These are phyloP conservation scores for Lentinula lateritia DNA, from an alignment of 768 basidiomycete genomes.

Conservation along the genomic window DNA sequence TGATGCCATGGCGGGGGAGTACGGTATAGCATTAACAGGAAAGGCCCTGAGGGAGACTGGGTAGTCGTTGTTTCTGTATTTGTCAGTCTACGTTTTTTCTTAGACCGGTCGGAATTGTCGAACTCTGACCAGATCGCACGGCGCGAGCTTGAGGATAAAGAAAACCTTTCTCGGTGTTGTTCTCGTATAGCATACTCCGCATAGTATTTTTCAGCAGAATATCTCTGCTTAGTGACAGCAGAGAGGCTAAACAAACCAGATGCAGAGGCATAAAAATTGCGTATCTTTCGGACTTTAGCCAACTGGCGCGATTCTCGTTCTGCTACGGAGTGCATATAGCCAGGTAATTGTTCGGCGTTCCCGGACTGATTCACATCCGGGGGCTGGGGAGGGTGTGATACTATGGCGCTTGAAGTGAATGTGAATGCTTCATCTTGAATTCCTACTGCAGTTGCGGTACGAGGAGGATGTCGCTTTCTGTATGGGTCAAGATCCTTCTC, in stretches of 20 bases:
- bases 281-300: neutral
- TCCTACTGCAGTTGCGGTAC: neutral
- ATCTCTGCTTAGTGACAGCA: neutral
- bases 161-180: neutral
- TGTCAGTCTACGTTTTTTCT: neutral
- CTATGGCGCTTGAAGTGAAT: neutral
- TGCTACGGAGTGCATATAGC: neutral
- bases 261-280: neutral
- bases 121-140: neutral
- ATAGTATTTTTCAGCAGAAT: conserved; percentile 2
- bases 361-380: neutral
- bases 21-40: conserved; percentile 3
- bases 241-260: neutral
- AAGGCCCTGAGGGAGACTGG: neutral
- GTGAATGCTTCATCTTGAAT: neutral
- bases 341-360: neutral
- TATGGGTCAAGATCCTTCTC: neutral
- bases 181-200: neutral
- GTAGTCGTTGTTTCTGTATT: neutral
- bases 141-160: neutral
- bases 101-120: neutral
- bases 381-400: neutral
- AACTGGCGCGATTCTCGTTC: neutral
- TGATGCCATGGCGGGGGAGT: neutral
- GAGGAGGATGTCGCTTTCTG: neutral